A percentile compares a stretch with the other conserved stretches of the same genome.
Conservation (phyloP, 2,329 filamentous ascomycete species). For the Corynespora cassiicola region DNA sequence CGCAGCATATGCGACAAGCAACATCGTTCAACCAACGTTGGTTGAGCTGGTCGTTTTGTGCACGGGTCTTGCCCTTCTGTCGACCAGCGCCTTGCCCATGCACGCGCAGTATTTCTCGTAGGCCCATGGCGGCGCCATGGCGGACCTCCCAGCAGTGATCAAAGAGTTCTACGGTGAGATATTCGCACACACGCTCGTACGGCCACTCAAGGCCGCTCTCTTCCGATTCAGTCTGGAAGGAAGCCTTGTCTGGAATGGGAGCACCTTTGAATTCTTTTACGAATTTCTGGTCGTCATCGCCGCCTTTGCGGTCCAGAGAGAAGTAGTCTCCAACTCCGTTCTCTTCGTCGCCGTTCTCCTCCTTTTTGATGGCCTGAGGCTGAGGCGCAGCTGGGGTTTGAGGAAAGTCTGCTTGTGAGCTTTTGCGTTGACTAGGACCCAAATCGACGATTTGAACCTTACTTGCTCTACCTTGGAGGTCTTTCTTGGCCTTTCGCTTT, state of each 20-base stretch:
- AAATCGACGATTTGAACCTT: conserved; percentile 92
- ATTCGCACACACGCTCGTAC: conserved; percentile 91
- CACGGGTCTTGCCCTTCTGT: conserved; percentile 69
- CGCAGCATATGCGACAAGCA: conserved; percentile 91
- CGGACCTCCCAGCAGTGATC: conserved; percentile 94
- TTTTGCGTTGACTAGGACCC: conserved; percentile 69
- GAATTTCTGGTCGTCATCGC: conserved; percentile 90
- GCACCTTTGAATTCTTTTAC: conserved; percentile 95
- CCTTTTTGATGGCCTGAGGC: conserved; percentile 66
- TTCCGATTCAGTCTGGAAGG: conserved; percentile 79
- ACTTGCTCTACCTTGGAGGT: conserved; percentile 85
- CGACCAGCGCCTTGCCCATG: conserved; percentile 90
- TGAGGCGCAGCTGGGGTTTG: conserved; percentile 56
- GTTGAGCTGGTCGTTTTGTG: conserved; percentile 81
- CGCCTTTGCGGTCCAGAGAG: conserved; percentile 78
- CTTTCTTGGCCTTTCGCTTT: conserved; percentile 91
- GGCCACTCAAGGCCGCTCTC: conserved; percentile 89
- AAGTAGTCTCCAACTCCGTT: conserved; percentile 75
- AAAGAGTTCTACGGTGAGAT: conserved; percentile 91
- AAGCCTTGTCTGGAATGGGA: conserved; percentile 79
- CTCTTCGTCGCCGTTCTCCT: conserved; percentile 64
- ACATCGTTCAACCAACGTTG: conserved; percentile 90
- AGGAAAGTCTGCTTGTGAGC: conserved; percentile 65
- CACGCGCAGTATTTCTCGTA: conserved; percentile 89
- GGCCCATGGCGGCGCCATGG: conserved; percentile 93